Conservation (phyloP, 257 asterid genomes). For the Cynanchum wilfordii region DNA sequence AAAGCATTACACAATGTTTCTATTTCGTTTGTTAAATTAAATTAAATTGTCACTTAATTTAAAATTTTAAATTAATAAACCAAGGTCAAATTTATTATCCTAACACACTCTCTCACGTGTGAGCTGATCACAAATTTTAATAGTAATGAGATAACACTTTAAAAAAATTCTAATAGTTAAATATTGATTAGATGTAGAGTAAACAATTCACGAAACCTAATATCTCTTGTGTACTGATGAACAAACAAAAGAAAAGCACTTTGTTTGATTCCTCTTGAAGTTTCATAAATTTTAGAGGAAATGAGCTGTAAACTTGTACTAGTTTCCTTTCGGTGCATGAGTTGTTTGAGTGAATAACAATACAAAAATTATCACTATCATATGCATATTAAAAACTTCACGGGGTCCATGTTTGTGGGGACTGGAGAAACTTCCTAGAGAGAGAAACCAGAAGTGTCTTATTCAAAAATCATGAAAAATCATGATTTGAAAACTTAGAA, state of each 20-base stretch:
- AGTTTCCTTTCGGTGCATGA: not conserved
- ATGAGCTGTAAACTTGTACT: slow-evolving; percentile 1
- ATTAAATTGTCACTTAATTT: no score
- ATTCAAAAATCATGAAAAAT: slow-evolving; percentile 7
- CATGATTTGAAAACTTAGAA: not conserved
- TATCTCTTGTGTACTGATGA: not conserved
- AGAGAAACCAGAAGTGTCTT: not conserved
- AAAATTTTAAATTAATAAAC: no score
- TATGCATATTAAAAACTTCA: not conserved
- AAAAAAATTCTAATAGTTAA: no score
- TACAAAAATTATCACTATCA: not conserved
- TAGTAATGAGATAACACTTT: no score
- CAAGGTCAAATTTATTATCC: no score
- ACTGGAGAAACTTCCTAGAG: slow-evolving; percentile 1
- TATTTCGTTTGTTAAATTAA: no score
- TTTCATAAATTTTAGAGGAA: not conserved
- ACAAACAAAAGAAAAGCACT: not conserved
- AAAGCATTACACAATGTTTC: no score
- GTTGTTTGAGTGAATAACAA: not conserved
- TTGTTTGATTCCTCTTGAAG: not conserved
- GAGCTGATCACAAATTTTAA: no score
- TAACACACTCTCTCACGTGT: no score
- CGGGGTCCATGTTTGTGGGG: not conserved
- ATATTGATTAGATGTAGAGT: no score
- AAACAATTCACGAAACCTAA: no score